phyloP scores from a whole-genome alignment of 2,329 filamentous ascomycete species.

The Aspergillus viridinutans region DNA sequence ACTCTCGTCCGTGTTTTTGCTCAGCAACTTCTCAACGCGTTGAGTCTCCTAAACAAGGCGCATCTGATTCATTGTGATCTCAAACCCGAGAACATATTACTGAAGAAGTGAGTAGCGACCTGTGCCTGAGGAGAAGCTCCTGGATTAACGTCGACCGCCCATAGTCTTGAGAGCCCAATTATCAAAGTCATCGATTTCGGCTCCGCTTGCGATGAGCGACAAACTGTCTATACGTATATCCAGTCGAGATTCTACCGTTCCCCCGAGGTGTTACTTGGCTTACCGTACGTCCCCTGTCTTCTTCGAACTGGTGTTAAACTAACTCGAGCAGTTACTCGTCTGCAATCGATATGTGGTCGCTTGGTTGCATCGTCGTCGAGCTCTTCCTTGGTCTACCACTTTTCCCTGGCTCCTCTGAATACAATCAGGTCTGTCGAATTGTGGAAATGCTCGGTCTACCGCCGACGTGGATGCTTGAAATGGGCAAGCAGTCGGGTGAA shows the following conservation, averaged over 20 bases:
- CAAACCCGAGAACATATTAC: slow-evolving; percentile 94
- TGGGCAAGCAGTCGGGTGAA: slow-evolving; percentile 94
- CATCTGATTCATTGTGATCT: slow-evolving; percentile 96
- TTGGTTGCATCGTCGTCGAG: slow-evolving; percentile 97
- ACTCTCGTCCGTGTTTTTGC: slow-evolving; percentile 96
- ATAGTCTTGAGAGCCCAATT: slow-evolving; percentile 85
- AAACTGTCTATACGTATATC: slow-evolving; percentile 99
- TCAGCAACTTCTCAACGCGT: slow-evolving; percentile 88
- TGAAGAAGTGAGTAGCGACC: slow-evolving; percentile 69
- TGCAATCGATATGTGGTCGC: slow-evolving; percentile 99
- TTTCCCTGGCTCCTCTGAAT: slow-evolving; percentile 96
- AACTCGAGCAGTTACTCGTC: slow-evolving; percentile 69
- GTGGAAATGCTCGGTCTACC: slow-evolving; percentile 97
- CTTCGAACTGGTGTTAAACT: slow-evolving; percentile 9
- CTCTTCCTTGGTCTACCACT: slow-evolving; percentile 90
- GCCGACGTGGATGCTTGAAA: slow-evolving; percentile 98
- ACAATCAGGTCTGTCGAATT: slow-evolving; percentile 95
- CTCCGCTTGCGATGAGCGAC: slow-evolving; percentile 94
- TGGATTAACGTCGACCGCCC: slow-evolving; percentile 9
- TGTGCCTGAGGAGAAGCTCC: neutral
- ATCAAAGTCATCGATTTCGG: slow-evolving; percentile 99
- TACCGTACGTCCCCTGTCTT: slow-evolving; percentile 54
- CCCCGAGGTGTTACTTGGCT: slow-evolving; percentile 87
- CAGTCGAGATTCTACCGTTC: slow-evolving; percentile 98
- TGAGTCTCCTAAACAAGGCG: slow-evolving; percentile 91